Conservation (phyloP, 164 flowering plant species). For the Aristolochia californica region DNA sequence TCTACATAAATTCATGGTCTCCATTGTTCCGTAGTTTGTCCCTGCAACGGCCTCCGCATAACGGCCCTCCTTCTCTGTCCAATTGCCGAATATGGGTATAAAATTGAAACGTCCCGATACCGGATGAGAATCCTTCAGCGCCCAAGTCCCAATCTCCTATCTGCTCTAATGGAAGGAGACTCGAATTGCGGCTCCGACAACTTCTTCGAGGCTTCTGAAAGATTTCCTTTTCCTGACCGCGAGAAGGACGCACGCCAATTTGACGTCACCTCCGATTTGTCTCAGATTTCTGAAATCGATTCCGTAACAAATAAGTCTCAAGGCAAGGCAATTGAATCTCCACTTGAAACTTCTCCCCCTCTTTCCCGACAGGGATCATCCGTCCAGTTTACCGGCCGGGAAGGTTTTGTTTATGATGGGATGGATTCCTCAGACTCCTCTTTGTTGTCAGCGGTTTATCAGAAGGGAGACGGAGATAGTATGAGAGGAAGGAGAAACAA, state of each 20-base stretch:
- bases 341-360: neutral
- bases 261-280: no score
- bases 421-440: slow-evolving; percentile 3
- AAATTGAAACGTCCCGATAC: neutral
- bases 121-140: neutral
- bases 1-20: no score
- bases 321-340: no score
- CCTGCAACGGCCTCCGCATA: no score
- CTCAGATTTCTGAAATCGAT: no score
- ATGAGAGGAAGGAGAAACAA: slow-evolving; percentile 5
- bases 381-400: neutral
- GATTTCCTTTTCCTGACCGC: slow-evolving; percentile 33
- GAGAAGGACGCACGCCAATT: no score
- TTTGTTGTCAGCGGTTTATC: slow-evolving; percentile 5
- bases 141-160: neutral
- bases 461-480: slow-evolving; percentile 3
- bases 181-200: slow-evolving; percentile 2
- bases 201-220: slow-evolving; percentile 38
- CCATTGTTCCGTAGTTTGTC: no score
- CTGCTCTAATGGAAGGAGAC: slow-evolving; percentile 9
- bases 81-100: no score
- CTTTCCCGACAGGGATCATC: slow-evolving; percentile 23
- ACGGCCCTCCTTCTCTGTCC: no score
- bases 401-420: neutral
- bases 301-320: no score